These are phyloP conservation scores for Neonectria neomacrospora DNA, from an alignment of 2,329 filamentous ascomycete species.

Conservation along the genomic window DNA sequence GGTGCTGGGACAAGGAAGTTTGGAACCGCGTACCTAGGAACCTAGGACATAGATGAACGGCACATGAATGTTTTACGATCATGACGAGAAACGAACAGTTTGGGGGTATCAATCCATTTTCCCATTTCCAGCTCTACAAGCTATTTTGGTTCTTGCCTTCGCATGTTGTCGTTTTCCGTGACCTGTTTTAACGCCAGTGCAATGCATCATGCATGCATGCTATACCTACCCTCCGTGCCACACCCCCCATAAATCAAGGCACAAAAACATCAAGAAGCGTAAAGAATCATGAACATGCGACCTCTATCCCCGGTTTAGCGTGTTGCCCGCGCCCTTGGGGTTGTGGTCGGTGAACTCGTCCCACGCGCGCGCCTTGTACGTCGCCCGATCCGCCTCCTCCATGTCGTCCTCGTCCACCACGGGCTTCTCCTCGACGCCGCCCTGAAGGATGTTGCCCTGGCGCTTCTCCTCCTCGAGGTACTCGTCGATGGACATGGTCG, in stretches of 20 bases:
- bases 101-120: conserved; percentile 27
- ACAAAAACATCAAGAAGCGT: neutral
- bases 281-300: neutral
- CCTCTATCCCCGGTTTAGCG: conserved; percentile 76
- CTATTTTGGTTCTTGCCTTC: neutral
- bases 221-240: neutral
- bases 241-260: neutral
- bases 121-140: conserved; percentile 9
- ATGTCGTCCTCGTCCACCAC: conserved; percentile 90
- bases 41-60: conserved; percentile 3
- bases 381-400: conserved; percentile 88
- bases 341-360: conserved; percentile 95
- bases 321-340: conserved; percentile 84
- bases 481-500: conserved; percentile 98
- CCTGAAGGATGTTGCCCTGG: conserved; percentile 89
- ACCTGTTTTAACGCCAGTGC: conserved; percentile 15
- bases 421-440: conserved; percentile 79
- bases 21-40: neutral
- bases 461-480: conserved; percentile 92
- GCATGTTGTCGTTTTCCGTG: conserved; percentile 2
- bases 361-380: conserved; percentile 93
- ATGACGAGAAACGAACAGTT: conserved; percentile 2
- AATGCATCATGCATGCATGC: conserved; percentile 1
- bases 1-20: neutral
- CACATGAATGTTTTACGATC: conserved; percentile 12